These are phyloP conservation scores for Talaromyces nanjingensis DNA, from an alignment of 495 filamentous ascomycete genomes.

Conservation along the genomic window DNA sequence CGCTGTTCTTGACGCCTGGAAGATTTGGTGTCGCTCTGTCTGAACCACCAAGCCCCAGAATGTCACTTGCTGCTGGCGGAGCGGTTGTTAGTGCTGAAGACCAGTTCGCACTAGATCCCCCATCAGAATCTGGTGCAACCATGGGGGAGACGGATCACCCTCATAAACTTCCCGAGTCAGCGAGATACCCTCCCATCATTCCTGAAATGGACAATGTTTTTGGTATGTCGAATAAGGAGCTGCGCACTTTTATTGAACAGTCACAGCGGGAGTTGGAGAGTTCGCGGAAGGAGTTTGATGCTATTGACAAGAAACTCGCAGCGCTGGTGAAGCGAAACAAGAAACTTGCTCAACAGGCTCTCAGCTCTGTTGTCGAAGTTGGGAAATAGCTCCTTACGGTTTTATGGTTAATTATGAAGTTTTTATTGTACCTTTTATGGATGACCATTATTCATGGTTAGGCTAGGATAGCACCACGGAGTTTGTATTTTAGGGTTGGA, in stretches of 20 bases:
- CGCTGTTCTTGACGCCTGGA: slow-evolving; percentile 35
- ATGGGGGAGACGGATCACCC: slow-evolving; percentile 40
- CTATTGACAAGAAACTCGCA: slow-evolving; percentile 38
- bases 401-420: neutral
- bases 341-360: slow-evolving; percentile 37
- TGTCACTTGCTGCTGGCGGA: slow-evolving; percentile 13
- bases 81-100: slow-evolving; percentile 10
- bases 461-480: neutral
- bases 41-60: slow-evolving; percentile 17
- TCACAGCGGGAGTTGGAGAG: slow-evolving; percentile 36
- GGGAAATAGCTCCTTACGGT: slow-evolving; percentile 8
- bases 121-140: slow-evolving; percentile 18
- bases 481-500: neutral
- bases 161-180: slow-evolving; percentile 21
- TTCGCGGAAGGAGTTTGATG: slow-evolving; percentile 37
- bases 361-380: slow-evolving; percentile 15
- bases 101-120: neutral
- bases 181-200: neutral
- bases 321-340: slow-evolving; percentile 44
- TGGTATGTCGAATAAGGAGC: slow-evolving; percentile 35
- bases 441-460: neutral
- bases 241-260: slow-evolving; percentile 27
- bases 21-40: slow-evolving; percentile 38
- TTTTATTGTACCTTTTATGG: neutral
- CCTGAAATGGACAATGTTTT: slow-evolving; percentile 35